phyloP scores from a whole-genome alignment of 2,329 filamentous ascomycete genomes.

The Metarhizium guizhouense region DNA sequence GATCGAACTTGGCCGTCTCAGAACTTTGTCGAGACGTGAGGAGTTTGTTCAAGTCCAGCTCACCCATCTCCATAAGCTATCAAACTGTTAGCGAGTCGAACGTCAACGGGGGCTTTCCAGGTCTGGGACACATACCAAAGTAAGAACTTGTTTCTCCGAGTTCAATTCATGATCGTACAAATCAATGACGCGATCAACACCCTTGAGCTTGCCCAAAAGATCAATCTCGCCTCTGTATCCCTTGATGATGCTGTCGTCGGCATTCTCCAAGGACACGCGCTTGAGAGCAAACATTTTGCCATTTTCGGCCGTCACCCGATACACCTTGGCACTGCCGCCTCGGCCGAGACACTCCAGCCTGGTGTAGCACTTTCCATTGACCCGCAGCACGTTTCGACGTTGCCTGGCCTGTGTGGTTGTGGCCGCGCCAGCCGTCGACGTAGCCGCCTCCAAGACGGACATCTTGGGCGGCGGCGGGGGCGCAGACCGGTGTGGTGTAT shows the following conservation, averaged over 20 bases:
- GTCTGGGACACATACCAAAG: constrained; percentile 52
- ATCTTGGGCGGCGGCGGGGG: constrained; percentile 88
- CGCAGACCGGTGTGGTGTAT: constrained; percentile 70
- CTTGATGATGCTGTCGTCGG: constrained; percentile 72
- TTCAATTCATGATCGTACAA: constrained; percentile 92
- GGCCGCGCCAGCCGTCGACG: constrained; percentile 70
- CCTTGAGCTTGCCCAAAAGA: constrained; percentile 69
- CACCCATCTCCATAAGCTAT: constrained; percentile 93
- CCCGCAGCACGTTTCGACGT: constrained; percentile 72
- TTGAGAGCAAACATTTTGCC: constrained; percentile 93
- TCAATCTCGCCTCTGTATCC: constrained; percentile 97
- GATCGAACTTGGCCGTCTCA: constrained; percentile 70
- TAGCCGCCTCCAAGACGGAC: constrained; percentile 89
- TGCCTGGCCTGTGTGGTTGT: constrained; percentile 64
- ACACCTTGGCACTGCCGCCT: constrained; percentile 89
- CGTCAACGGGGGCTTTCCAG: background rate
- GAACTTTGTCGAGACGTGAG: constrained; percentile 64
- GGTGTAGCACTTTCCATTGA: constrained; percentile 89
- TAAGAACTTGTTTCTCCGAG: constrained; percentile 79
- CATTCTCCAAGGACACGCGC: constrained; percentile 80
- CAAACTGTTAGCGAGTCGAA: background rate
- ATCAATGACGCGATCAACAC: constrained; percentile 83
- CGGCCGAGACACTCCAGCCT: constrained; percentile 84
- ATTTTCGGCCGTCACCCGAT: constrained; percentile 94
- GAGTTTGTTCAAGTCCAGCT: constrained; percentile 84